A percentile compares a stretch with the other conserved stretches of the same genome.
Evolutionary conservation across 441 rosid genomes (phyloP).

Genomic region (Jatropha multifida): DNA sequence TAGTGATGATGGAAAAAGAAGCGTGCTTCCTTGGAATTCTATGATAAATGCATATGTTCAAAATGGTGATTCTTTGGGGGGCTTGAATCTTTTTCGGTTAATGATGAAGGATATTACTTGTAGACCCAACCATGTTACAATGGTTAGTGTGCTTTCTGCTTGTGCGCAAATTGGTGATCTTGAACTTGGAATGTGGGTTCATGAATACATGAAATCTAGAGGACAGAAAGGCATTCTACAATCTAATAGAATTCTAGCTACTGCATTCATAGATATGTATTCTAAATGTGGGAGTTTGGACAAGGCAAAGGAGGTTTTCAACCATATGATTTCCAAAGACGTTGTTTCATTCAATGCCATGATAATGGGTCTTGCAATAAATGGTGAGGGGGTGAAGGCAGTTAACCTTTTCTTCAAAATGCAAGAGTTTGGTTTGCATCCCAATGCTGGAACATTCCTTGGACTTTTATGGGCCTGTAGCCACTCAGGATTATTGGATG

Average conservation of each 20-base stretch:
- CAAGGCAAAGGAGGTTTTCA: slow-evolving; percentile 36
- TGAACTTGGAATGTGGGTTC: slow-evolving; percentile 44
- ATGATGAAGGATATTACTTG: slow-evolving; percentile 26
- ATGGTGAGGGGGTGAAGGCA: slow-evolving; percentile 41
- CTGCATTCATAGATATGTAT: slow-evolving; percentile 47
- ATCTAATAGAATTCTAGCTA: slow-evolving; percentile 40
- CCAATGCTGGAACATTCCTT: slow-evolving; percentile 42
- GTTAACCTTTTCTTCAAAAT: slow-evolving; percentile 32
- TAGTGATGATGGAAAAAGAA: slow-evolving; percentile 23
- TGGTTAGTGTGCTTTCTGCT: slow-evolving; percentile 48
- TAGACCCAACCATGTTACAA: slow-evolving; percentile 46
- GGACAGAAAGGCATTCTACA: slow-evolving; percentile 31
- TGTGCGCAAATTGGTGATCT: slow-evolving; percentile 47
- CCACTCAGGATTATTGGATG: slow-evolving; percentile 37
- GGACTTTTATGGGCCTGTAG: slow-evolving; percentile 45
- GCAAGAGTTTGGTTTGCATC: slow-evolving; percentile 30
- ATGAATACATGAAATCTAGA: slow-evolving; percentile 31
- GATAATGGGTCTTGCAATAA: slow-evolving; percentile 48
- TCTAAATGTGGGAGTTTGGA: slow-evolving; percentile 45
- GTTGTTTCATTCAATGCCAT: slow-evolving; percentile 47
- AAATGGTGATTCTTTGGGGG: slow-evolving; percentile 39
- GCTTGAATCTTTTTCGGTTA: slow-evolving; percentile 34
- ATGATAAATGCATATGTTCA: slow-evolving; percentile 43
- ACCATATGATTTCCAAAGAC: slow-evolving; percentile 35
- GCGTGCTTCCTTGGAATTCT: slow-evolving; percentile 44